Conservation (phyloP, 805 yeast genomes). For the Cyberlindnera misumaiensis region DNA sequence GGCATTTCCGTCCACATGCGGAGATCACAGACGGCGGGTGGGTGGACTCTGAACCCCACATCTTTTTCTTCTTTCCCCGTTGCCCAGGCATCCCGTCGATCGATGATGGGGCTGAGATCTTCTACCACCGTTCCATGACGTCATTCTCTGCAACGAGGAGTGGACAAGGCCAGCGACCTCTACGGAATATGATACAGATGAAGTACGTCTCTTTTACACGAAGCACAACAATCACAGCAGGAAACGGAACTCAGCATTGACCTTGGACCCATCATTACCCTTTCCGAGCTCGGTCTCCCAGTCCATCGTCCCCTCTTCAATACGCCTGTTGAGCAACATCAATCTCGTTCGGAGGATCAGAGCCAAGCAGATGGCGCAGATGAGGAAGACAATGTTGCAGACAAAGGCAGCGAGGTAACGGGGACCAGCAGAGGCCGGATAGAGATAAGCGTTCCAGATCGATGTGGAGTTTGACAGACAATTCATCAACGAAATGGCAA, state of each 20-base stretch:
- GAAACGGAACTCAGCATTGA: conserved; percentile 39
- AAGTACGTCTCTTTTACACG: no score
- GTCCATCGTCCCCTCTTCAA: conserved; percentile 39
- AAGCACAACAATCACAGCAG: conserved; percentile 7
- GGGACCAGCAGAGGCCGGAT: conserved; percentile 39
- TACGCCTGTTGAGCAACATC: conserved; percentile 32
- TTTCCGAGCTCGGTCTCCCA: conserved; percentile 38
- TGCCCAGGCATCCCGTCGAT: no score
- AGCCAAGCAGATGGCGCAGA: conserved; percentile 34
- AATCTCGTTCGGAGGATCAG: conserved; percentile 33
- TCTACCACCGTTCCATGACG: no score
- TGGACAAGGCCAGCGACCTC: no score
- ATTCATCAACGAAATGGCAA: conserved; percentile 51
- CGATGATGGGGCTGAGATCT: no score
- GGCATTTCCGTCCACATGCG: no score
- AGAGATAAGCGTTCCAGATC: conserved; percentile 48
- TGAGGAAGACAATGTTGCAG: conserved; percentile 42
- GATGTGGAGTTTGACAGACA: conserved; percentile 50
- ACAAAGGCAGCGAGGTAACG: conserved; percentile 40
- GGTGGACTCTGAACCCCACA: no score
- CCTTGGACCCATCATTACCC: conserved; percentile 38
- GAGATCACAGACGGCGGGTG: no score
- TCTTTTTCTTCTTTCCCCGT: no score
- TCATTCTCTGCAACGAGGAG: no score
- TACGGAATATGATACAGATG: no score